These are phyloP conservation scores for Climacium dendroides DNA, from an alignment of 225 moss, liverwort and hornwort species.

Conservation along the genomic window DNA sequence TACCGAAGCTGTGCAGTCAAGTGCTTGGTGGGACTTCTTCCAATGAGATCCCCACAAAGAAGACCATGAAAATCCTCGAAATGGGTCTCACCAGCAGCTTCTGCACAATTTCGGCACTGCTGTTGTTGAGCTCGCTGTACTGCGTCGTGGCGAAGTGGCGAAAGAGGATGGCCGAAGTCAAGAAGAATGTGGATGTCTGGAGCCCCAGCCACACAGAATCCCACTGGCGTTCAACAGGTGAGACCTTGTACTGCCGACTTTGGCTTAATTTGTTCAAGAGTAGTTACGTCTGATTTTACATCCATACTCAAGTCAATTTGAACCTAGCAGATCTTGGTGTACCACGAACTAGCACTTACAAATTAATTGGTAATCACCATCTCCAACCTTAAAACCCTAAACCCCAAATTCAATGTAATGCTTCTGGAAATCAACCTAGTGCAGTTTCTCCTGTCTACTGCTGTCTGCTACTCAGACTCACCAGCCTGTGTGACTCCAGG, in stretches of 20 bases:
- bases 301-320: neutral
- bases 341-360: neutral
- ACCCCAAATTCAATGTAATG: neutral
- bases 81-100: conserved; percentile 27
- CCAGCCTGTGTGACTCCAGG: neutral
- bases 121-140: conserved; percentile 8
- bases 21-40: neutral
- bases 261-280: neutral
- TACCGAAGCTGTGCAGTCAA: conserved; percentile 5
- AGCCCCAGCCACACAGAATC: neutral
- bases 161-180: neutral
- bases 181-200: neutral
- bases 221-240: neutral
- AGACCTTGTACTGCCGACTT: neutral
- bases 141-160: conserved; percentile 3
- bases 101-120: conserved; percentile 22
- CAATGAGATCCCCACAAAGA: neutral
- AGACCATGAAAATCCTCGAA: neutral
- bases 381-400: neutral
- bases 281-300: neutral
- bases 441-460: neutral
- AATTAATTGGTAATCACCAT: neutral
- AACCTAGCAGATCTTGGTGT: neutral
- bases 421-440: neutral
- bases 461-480: neutral